phyloP scores from a whole-genome alignment of 1,284 basidiomycete species.

The Ustilago xerochloae region DNA sequence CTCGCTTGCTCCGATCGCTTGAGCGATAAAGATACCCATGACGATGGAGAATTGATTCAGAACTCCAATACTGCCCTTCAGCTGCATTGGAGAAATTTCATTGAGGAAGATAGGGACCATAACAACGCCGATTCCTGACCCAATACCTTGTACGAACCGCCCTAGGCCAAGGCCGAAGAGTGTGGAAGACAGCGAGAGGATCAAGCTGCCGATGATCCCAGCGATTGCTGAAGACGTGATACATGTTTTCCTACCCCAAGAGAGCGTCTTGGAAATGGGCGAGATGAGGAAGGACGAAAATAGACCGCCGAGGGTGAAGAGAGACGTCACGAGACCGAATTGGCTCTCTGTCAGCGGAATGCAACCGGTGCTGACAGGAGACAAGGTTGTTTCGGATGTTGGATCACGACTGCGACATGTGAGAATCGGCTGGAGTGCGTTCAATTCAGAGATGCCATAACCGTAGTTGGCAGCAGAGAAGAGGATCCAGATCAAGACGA shows the following conservation, averaged over 20 bases:
- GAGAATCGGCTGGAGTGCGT: constrained; percentile 56
- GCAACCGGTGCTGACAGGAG: constrained; percentile 35
- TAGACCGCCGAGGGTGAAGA: constrained; percentile 89
- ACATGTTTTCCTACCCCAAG: constrained; percentile 28
- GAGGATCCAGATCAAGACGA: constrained; percentile 56
- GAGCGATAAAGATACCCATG: constrained; percentile 67
- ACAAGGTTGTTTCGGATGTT: not conserved
- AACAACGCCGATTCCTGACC: constrained; percentile 84
- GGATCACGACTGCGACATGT: constrained; percentile 36
- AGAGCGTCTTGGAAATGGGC: constrained; percentile 27
- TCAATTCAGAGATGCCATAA: constrained; percentile 64
- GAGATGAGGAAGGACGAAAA: constrained; percentile 71
- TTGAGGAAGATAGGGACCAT: constrained; percentile 86
- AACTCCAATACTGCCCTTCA: constrained; percentile 81
- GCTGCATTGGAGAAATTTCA: constrained; percentile 79
- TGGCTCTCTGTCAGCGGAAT: constrained; percentile 46
- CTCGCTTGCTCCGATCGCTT: constrained; percentile 68
- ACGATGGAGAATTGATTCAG: constrained; percentile 75
- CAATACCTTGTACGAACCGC: constrained; percentile 78
- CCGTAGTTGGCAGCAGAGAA: constrained; percentile 61
- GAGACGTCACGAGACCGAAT: constrained; percentile 83
- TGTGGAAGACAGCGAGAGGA: constrained; percentile 21
- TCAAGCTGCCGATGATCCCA: constrained; percentile 19
- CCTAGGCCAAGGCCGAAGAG: constrained; percentile 28
- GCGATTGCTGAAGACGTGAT: constrained; percentile 36